phyloP scores from a whole-genome alignment of 257 asterid species.

The Fraxinus quadrangulata region DNA sequence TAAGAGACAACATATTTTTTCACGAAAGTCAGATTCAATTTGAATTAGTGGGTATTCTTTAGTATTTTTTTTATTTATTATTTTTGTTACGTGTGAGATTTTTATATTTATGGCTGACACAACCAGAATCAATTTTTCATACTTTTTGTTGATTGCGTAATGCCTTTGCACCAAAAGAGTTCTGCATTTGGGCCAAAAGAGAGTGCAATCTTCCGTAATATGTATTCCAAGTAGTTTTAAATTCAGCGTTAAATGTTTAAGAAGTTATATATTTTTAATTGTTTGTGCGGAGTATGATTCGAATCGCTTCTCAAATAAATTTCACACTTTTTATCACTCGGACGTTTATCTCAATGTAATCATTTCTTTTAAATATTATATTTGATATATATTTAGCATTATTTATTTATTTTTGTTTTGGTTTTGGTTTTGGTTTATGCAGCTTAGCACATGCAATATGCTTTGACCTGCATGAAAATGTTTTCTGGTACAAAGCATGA shows the following conservation, averaged over 20 bases:
- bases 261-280: too few species aligned
- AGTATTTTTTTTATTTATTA: background rate
- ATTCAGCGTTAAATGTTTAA: too few species aligned
- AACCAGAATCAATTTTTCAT: conserved; percentile 17
- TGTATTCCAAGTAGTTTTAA: background rate
- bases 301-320: too few species aligned
- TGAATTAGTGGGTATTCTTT: background rate
- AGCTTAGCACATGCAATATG: background rate
- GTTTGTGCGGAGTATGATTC: too few species aligned
- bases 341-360: too few species aligned
- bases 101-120: conserved; percentile 23
- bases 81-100: conserved; percentile 21
- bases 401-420: background rate
- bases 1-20: background rate
- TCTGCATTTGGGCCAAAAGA: background rate
- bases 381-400: too few species aligned
- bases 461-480: background rate
- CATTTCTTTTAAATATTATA: too few species aligned
- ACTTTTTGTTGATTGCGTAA: conserved; percentile 24
- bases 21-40: background rate
- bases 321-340: too few species aligned
- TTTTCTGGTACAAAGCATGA: conserved; percentile 9
- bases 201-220: background rate
- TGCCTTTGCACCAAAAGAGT: background rate
- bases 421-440: background rate